Evolutionary conservation across 2,329 filamentous ascomycete species (phyloP).

Genomic region (Arthrobotrys pseudoclavata): DNA sequence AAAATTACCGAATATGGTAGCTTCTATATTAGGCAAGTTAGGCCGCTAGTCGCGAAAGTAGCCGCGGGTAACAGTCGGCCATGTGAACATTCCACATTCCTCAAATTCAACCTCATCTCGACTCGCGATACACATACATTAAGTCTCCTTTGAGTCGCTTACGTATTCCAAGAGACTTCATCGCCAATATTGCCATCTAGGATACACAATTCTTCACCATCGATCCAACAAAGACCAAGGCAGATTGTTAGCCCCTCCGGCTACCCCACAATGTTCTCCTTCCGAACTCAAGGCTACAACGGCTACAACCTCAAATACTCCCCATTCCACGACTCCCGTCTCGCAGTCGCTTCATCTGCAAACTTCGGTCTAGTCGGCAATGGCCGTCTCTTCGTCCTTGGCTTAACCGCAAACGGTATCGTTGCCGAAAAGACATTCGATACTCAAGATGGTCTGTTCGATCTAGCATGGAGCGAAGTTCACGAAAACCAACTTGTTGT

Average conservation of each 20-base stretch:
- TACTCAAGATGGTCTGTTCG: conserved; percentile 96
- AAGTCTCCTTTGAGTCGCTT: neutral
- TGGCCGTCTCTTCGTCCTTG: conserved; percentile 86
- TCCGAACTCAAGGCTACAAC: conserved; percentile 92
- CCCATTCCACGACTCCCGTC: conserved; percentile 94
- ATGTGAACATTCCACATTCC: conserved; percentile 18
- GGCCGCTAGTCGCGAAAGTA: conserved; percentile 10
- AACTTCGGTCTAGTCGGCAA: conserved; percentile 99
- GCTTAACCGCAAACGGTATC: conserved; percentile 85
- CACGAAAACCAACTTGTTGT: conserved; percentile 94
- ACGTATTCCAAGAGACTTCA: neutral
- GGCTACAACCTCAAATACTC: conserved; percentile 98
- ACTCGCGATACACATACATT: neutral
- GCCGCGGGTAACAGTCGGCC: conserved; percentile 21
- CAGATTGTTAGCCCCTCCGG: conserved; percentile 18
- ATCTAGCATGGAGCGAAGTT: conserved; percentile 93
- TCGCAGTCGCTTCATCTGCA: conserved; percentile 89
- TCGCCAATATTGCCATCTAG: neutral
- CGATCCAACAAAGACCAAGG: neutral
- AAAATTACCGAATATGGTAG: neutral
- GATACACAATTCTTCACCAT: neutral
- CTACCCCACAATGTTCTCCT: conserved; percentile 81
- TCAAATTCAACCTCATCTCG: conserved; percentile 10
- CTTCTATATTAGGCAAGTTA: neutral
- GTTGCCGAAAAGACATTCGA: conserved; percentile 92